Evolutionary conservation across 768 basidiomycete species (phyloP).

Genomic region (Coprinopsis cinerea): DNA sequence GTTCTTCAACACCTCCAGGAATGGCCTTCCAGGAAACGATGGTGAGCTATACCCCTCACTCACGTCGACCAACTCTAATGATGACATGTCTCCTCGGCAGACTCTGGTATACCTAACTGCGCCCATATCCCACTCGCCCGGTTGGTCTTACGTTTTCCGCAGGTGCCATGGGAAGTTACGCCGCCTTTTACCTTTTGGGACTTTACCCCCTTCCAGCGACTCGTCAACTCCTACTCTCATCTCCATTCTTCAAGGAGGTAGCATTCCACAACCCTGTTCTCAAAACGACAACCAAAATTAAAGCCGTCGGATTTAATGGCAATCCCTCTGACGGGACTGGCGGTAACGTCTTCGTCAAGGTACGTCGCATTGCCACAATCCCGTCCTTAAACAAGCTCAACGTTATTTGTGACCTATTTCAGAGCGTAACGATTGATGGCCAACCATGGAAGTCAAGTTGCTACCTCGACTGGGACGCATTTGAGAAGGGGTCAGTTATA

Average conservation of each 20-base stretch:
- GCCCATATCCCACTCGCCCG: background rate
- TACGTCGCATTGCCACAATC: slow-evolving; percentile 16
- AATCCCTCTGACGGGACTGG: slow-evolving; percentile 48
- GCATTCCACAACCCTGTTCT: slow-evolving; percentile 57
- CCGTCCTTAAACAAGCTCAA: background rate
- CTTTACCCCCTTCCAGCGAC: slow-evolving; percentile 63
- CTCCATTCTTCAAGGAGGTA: slow-evolving; percentile 55
- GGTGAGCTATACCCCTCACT: slow-evolving; percentile 27
- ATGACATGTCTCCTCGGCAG: too few species aligned
- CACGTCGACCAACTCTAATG: background rate
- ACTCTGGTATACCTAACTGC: slow-evolving; percentile 20
- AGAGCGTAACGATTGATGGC: slow-evolving; percentile 57
- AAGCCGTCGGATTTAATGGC: slow-evolving; percentile 41
- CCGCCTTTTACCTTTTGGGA: slow-evolving; percentile 51
- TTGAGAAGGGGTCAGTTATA: slow-evolving; percentile 43
- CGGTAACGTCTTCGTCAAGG: slow-evolving; percentile 54
- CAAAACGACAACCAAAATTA: slow-evolving; percentile 52
- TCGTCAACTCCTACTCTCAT: slow-evolving; percentile 51
- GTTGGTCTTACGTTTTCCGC: slow-evolving; percentile 6
- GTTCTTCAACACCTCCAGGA: slow-evolving; percentile 49
- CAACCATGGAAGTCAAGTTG: slow-evolving; percentile 56
- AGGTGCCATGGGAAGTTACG: slow-evolving; percentile 63
- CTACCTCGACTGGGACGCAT: slow-evolving; percentile 63
- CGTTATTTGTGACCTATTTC: background rate
- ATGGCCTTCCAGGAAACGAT: slow-evolving; percentile 61